Evolutionary conservation across 2,329 filamentous ascomycete species (phyloP), one percentile per base, ranked within the genome.

Genomic region (Exophiala spinifera): DNA sequence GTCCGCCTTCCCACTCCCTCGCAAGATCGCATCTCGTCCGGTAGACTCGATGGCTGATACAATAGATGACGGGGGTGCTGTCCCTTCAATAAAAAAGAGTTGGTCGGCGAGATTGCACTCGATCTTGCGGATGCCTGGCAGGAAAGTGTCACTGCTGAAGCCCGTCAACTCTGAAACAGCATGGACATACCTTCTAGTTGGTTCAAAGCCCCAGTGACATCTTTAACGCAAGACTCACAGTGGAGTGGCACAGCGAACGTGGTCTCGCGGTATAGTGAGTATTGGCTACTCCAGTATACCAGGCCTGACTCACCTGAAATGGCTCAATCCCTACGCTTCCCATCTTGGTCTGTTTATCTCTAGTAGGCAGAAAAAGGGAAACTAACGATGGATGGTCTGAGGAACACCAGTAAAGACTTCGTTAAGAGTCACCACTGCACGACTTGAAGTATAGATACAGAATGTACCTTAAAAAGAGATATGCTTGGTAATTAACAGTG

Each of bases 201-300:
- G 71, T 87, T 82, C 47, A 97, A 76, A 45, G 89, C 85, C 60
- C 82, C 81, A 66, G 90, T 90, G 69, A 99, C 85, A 66, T 90
- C 86, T 72, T 91, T 87, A 71, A 96, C 84, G 76, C 94, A 97
- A 67, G 81, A 79, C 65, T 95, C 87, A 76, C 94, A 97, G 74
- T 86, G 90, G 78, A 97, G 86, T 51, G 91, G 91, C 64, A 97
- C 94, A 61, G 92, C 91, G 72, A 97, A 97, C 61, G 92, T 87
- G 57, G 92, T 95, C 87, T 97, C 65, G 39, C 42, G n/a, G 39
- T 2, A 15, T 11, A 7, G 42, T 55, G 40, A 55, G 52, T 46
- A 34, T 20, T n/a, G 20, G 15, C 33, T 20, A 47, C 28, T 21
- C 19, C 45, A 67, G 54, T 67, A 64, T 51, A 56, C 21, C 14